A percentile compares a stretch with the other conserved stretches of the same genome.
Evolutionary conservation across 2,329 filamentous ascomycete genomes (phyloP).

Genomic region (Claviceps sp.): DNA sequence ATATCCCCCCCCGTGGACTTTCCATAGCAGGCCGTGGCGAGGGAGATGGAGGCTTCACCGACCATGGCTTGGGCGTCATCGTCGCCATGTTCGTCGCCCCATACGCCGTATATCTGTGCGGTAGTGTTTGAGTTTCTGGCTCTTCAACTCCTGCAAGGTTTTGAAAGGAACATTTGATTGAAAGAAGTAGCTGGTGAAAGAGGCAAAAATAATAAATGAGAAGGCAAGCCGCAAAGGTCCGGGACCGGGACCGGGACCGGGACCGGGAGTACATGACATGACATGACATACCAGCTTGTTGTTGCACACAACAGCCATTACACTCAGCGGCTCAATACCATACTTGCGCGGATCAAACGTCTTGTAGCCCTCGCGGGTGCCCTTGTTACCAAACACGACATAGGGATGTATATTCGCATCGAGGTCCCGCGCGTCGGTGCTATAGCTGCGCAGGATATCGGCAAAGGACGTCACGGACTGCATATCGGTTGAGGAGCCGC

Average conservation of each 20-base stretch:
- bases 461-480: slow-evolving; percentile 31
- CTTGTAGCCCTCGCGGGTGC: slow-evolving; percentile 16
- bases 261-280: too few species aligned
- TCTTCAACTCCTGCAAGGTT: too few species aligned
- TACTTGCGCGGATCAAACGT: slow-evolving; percentile 27
- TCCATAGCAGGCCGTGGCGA: slow-evolving; percentile 45
- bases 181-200: too few species aligned
- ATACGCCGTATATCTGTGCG: slow-evolving; percentile 40
- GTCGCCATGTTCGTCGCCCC: slow-evolving; percentile 48
- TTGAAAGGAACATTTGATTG: too few species aligned
- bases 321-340: slow-evolving; percentile 35
- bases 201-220: too few species aligned
- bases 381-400: slow-evolving; percentile 39
- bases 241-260: too few species aligned
- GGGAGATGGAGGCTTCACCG: slow-evolving; percentile 43
- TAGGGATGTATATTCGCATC: slow-evolving; percentile 39
- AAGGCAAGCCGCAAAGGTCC: too few species aligned
- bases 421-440: slow-evolving; percentile 25
- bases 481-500: slow-evolving; percentile 28
- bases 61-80: slow-evolving; percentile 32
- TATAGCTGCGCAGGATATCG: slow-evolving; percentile 23
- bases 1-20: slow-evolving; percentile 36
- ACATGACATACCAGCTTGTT: slow-evolving; percentile 25
- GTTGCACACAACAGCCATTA: slow-evolving; percentile 42
- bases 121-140: background rate